phyloP scores from a whole-genome alignment of 495 filamentous ascomycete species.

The Xanthoparmelia taractica region DNA sequence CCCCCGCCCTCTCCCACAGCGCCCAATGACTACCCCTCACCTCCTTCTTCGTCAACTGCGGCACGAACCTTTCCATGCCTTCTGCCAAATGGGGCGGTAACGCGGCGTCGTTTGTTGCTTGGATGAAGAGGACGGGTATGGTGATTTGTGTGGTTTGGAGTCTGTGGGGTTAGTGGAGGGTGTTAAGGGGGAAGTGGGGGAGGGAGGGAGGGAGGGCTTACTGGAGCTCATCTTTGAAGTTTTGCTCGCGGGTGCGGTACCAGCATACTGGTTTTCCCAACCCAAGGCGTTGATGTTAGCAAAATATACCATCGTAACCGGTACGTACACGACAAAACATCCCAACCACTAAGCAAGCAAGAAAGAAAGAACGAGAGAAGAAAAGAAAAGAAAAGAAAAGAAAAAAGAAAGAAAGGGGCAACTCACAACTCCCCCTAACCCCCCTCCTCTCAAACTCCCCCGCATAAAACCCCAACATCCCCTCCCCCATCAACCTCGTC shows the following conservation, averaged over 20 bases:
- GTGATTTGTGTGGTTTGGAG: too few relatives aligned
- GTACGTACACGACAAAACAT: too few relatives aligned
- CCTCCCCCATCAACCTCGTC: slow-evolving; percentile 50
- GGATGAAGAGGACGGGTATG: slow-evolving; percentile 61
- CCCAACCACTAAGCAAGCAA: too few relatives aligned
- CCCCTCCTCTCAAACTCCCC: slow-evolving; percentile 62
- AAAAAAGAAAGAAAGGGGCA: too few relatives aligned
- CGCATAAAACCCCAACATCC: slow-evolving; percentile 67
- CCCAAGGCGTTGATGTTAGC: too few relatives aligned
- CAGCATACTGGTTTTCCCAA: slow-evolving; percentile 54
- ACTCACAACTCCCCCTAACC: slow-evolving; percentile 63
- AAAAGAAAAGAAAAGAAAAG: too few relatives aligned
- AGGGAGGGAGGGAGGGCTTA: too few relatives aligned
- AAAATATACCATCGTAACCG: too few relatives aligned
- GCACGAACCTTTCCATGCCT: slow-evolving; percentile 59
- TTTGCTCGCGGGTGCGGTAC: slow-evolving; percentile 67
- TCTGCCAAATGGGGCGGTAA: slow-evolving; percentile 58
- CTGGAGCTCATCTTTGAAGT: slow-evolving; percentile 65
- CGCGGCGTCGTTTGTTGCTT: slow-evolving; percentile 58
- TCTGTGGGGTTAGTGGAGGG: too few relatives aligned
- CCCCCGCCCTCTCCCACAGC: slow-evolving; percentile 54
- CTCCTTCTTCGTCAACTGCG: slow-evolving; percentile 50
- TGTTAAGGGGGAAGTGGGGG: too few relatives aligned
- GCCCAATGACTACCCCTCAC: slow-evolving; percentile 65
- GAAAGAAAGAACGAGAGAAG: too few relatives aligned